Evolutionary conservation across 169 alveolate species (phyloP), one percentile per base, ranked within the genome.

Genomic region (Perkinsus olseni): DNA sequence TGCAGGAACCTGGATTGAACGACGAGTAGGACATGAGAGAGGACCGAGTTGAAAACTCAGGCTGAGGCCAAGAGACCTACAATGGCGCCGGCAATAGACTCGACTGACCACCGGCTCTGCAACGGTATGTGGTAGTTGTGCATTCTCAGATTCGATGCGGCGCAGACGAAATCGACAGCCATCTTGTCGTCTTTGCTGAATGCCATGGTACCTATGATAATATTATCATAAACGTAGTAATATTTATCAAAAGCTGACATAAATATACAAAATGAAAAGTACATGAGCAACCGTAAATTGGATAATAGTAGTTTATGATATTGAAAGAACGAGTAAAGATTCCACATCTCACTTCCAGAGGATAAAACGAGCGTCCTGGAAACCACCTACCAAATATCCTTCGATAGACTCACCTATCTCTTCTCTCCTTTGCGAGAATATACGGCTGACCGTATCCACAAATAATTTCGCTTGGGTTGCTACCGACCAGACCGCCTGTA

Each of bases 61-160:
- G n/a, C n/a, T n/a, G n/a, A n/a, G n/a, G n/a, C n/a, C n/a, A 10
- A 17, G 62, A 45, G 62, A 45, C 31, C 37, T 6, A 98, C 95
- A 45, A 98, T 98, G 93, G 97, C 96, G 24, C 99, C 99, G 34
- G 99, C 99, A 31, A 98, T 97, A 91, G 97, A 96, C 92, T 98
- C 97, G 39, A 96, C 91, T 74, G 92, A 48, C 95, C 96, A 96
- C 39, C 94, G 94, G 38, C 95, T 91, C 93, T 94, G 95, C 91
- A 95, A 0, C n/a, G 96, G 94, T 38, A 98, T 95, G 91, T 95
- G 94, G 93, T 97, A 98, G 94, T 97, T 97, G 74, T 93, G 91
- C 94, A 98, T 96, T 93, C 99, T 96, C n/a, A 98, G 93, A 93
- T 97, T 97, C 28, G 98, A 74, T 0, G 98, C 98, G 38, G 98